Base-by-base conservation (phyloP, 192 early-diverging fungal genomes). In the Backusella tarrabulga region DNA sequence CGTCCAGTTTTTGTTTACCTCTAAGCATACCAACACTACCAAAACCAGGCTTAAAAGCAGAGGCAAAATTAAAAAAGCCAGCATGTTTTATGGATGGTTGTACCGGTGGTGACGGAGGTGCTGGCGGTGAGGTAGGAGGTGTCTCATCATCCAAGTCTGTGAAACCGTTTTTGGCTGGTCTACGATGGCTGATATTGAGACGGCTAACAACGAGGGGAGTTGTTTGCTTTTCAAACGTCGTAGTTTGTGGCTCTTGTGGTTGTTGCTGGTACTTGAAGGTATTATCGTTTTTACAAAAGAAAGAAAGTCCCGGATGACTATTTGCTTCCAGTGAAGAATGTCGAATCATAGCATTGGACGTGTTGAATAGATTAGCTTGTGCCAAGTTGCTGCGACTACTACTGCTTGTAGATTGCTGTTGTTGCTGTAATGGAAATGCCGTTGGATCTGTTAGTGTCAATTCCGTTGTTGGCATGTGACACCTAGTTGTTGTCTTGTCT, bases 311-410 rank as follows among this genome's bases (percentile, higher is more conserved):
- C 42, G 71, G 71, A 32, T 44, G 26, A 26, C 29, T 63, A 29
- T 63, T 63, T 2, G 56, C 40, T 72, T 72, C 44, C 26, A 50
- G 23, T 41, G 71, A 72, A 32, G 71, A 29, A 9, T 72, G 71
- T 29, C 71, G 71, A 72, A 72, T 72, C 71, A 72, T 72, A 41
- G 71, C 56, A 63, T 63, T 63, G 56, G 56, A 63, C 56, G 56
- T 63, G 56, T 63, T 14, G 56, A 63, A 63, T 26, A 63, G 26
- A 63, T 63, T 63, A 26, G 26, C 23, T 29, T 29, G 26, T 63
- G 26, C 7, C 8, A 29, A 29, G 56, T 63, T 26, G 4, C 29
- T 56, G 8, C 6, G 19, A 56, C 21, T 63, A 29, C 21, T 63
- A 63, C 12, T 63, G 11, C 21, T 63, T 63, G 56, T 14, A 63